Percentiles rank a stretch among this genome's conserved stretches.
Evolutionary conservation across 768 basidiomycete genomes (phyloP).

Genomic region (Chalciporus pseudorubinellus): DNA sequence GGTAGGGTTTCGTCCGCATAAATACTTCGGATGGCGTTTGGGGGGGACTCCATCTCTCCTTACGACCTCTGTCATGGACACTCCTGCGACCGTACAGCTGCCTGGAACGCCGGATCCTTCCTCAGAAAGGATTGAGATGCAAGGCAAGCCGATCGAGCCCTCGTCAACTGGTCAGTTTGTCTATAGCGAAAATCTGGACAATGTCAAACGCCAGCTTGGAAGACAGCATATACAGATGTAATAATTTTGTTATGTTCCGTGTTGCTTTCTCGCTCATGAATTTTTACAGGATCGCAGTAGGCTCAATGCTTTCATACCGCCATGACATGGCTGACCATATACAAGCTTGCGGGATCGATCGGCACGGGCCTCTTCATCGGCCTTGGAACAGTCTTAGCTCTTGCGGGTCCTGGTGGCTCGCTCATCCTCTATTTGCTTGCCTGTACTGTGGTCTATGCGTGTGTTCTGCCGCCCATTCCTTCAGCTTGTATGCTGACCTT

Average conservation of each 20-base stretch:
- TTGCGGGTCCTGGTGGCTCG: constrained; percentile 28
- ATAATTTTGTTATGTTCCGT: neutral
- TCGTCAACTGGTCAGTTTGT: constrained; percentile 7
- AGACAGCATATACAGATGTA: constrained; percentile 23
- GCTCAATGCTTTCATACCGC: neutral
- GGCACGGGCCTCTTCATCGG: constrained; percentile 33
- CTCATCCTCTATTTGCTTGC: constrained; percentile 29
- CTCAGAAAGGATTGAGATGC: neutral
- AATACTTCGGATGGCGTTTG: too few species aligned
- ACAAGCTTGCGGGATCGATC: constrained; percentile 29
- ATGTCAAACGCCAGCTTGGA: constrained; percentile 20
- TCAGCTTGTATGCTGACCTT: neutral
- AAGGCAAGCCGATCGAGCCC: neutral
- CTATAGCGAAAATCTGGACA: constrained; percentile 13
- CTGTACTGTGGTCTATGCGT: constrained; percentile 30
- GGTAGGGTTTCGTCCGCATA: too few species aligned
- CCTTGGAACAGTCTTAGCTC: constrained; percentile 27
- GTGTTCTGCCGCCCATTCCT: constrained; percentile 3
- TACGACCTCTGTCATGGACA: neutral
- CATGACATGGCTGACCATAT: neutral
- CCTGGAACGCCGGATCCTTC: neutral
- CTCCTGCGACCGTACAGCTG: neutral
- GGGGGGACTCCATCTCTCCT: too few species aligned
- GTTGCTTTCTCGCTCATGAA: neutral
- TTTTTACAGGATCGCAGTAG: constrained; percentile 19